Evolutionary conservation across 1,284 basidiomycete genomes (phyloP).

Genomic region (Rhizoctonia solani): DNA sequence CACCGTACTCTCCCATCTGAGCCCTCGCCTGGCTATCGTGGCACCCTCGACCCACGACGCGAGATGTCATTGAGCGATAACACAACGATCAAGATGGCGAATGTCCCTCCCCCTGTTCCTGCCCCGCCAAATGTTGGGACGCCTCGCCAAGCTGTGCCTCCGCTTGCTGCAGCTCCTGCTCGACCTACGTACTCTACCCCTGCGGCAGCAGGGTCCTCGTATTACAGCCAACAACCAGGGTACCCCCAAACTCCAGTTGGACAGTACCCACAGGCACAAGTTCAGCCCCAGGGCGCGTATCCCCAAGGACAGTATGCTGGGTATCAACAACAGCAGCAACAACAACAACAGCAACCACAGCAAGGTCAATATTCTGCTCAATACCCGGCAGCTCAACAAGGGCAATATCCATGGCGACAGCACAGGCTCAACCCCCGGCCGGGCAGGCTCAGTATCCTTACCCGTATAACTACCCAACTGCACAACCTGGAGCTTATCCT

Average conservation of each 20-base stretch:
- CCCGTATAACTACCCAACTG: not conserved
- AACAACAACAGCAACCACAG: not conserved
- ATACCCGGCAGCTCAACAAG: constrained; percentile 2
- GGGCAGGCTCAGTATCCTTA: not conserved
- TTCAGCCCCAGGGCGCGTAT: constrained; percentile 1
- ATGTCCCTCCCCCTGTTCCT: not conserved
- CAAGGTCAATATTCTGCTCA: constrained; percentile 4
- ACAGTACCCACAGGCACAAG: constrained; percentile 2
- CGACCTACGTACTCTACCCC: not conserved
- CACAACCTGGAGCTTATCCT: not conserved
- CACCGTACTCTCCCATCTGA: constrained; percentile 66
- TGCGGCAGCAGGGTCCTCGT: not conserved
- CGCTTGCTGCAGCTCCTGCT: not conserved
- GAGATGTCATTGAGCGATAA: constrained; percentile 69
- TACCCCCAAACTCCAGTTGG: not conserved
- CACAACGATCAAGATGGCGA: constrained; percentile 58
- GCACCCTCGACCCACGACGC: constrained; percentile 63
- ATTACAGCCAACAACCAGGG: constrained; percentile 4
- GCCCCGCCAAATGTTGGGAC: no score
- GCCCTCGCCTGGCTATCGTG: constrained; percentile 68
- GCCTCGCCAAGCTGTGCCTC: no score
- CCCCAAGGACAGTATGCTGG: not conserved
- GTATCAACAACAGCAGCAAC: not conserved
- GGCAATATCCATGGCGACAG: not conserved
- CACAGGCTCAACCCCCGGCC: not conserved